phyloP scores from a whole-genome alignment of 257 asterid species.

The Coffea canephora region DNA sequence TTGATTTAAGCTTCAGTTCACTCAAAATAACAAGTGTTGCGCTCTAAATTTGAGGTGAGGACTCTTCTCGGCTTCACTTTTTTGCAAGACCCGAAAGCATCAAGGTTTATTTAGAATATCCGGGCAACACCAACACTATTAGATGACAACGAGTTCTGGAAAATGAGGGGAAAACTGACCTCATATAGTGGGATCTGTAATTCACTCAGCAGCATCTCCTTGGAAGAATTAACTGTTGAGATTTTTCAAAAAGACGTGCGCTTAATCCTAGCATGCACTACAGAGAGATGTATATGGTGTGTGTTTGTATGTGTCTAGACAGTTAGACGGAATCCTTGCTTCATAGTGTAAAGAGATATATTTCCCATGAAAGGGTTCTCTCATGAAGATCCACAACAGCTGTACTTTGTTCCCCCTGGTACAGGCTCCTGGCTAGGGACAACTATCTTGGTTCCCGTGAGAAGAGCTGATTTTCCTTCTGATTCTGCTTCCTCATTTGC shows the following conservation, averaged over 20 bases:
- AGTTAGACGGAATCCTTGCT: not conserved
- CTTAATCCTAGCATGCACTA: not conserved
- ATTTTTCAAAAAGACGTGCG: not conserved
- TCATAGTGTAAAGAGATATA: not conserved
- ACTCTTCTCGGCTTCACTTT: not conserved
- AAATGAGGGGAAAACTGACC: not conserved
- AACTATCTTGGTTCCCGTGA: constrained; percentile 63
- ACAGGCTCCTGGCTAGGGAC: constrained; percentile 67
- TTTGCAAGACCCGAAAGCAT: not conserved
- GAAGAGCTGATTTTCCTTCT: constrained; percentile 66
- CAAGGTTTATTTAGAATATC: not conserved
- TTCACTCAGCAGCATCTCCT: not conserved
- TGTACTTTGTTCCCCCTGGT: constrained; percentile 42
- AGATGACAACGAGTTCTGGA: not conserved
- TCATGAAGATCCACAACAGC: constrained; percentile 66
- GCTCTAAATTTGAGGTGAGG: not conserved
- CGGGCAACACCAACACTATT: not conserved
- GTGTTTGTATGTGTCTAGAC: not conserved
- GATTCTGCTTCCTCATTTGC: constrained; percentile 72
- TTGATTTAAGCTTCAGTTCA: not conserved
- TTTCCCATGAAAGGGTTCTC: constrained; percentile 13
- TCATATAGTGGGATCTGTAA: constrained; percentile 3
- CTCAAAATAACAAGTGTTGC: not conserved
- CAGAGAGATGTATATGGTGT: not conserved
- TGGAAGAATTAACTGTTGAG: not conserved